Conservation (phyloP, 345 rosid species). For the rapeseed (Brassica napus) region DNA sequence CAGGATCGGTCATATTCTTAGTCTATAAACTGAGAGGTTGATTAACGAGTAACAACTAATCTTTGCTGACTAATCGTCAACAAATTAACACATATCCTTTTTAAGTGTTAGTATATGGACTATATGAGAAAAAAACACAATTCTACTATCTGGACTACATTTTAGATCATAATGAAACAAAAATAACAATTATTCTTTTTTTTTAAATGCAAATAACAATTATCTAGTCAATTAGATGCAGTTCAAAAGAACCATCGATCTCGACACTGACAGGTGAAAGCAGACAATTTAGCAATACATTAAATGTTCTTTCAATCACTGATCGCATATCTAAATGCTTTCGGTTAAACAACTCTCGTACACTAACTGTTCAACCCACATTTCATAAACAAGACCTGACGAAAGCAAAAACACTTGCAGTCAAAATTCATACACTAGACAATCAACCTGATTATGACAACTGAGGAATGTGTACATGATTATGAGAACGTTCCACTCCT, state of each 20-base stretch:
- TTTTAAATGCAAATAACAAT: background rate
- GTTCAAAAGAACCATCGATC: background rate
- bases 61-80: background rate
- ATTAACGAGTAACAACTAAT: background rate
- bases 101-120: background rate
- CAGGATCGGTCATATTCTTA: background rate
- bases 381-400: no score
- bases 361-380: no score
- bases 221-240: conserved; percentile 7
- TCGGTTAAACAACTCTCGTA: no score
- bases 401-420: no score
- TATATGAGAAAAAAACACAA: background rate
- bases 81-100: conserved; percentile 1
- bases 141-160: background rate
- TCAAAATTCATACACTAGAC: no score
- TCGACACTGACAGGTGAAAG: background rate
- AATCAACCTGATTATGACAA: no score
- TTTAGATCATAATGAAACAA: background rate
- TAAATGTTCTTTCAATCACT: no score
- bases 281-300: no score
- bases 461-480: no score
- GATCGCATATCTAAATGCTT: no score
- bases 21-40: background rate
- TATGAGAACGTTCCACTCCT: no score
- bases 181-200: no score